These are phyloP conservation scores for Nannochloropsis granulata DNA, from an alignment of 108 stramenopile species.

Conservation along the genomic window DNA sequence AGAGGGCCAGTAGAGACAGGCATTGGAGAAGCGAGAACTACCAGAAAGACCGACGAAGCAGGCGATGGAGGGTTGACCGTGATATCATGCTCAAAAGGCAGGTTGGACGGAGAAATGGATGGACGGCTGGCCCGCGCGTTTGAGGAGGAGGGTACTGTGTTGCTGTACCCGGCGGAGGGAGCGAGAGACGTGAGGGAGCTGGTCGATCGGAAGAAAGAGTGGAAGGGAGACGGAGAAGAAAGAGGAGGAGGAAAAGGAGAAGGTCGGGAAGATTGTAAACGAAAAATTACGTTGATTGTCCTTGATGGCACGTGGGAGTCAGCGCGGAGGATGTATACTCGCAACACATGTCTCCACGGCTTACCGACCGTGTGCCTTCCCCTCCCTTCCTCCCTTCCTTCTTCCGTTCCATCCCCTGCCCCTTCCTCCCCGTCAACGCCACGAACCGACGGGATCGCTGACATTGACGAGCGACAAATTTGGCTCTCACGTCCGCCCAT, in stretches of 20 bases:
- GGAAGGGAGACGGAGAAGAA: background rate
- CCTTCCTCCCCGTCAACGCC: background rate
- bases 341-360: background rate
- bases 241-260: background rate
- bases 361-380: background rate
- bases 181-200: background rate
- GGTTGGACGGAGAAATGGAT: background rate
- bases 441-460: too few species aligned
- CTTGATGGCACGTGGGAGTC: background rate
- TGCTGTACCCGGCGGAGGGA: background rate
- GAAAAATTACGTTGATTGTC: background rate
- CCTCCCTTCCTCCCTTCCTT: background rate
- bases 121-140: background rate
- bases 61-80: background rate
- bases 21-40: too few species aligned
- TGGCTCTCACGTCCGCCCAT: background rate
- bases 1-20: background rate
- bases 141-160: background rate
- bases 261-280: background rate
- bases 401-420: background rate
- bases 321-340: background rate
- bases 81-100: background rate
- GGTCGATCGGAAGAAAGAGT: background rate
- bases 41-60: background rate
- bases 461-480: background rate